phyloP scores from a whole-genome alignment of 345 rosid species.

The Pistacia integerrima region DNA sequence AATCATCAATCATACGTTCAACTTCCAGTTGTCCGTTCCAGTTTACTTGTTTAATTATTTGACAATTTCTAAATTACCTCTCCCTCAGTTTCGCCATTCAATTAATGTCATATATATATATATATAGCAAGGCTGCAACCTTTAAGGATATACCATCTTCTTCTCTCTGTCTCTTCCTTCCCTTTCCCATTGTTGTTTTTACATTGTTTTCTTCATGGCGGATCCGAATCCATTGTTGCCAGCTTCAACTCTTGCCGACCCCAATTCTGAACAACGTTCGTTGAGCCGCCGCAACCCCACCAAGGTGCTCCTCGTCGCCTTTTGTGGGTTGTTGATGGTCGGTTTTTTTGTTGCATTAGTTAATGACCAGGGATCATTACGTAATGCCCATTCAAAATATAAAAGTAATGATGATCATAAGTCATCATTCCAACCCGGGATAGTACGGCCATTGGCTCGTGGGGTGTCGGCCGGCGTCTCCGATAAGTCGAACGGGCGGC shows the following conservation, averaged over 20 bases:
- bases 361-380: slow-evolving; percentile 1
- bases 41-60: neutral
- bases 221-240: slow-evolving; percentile 24
- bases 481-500: slow-evolving; percentile 50
- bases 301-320: slow-evolving; percentile 22
- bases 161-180: neutral
- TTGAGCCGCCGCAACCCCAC: slow-evolving; percentile 24
- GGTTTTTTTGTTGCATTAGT: slow-evolving; percentile 35
- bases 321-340: slow-evolving; percentile 39
- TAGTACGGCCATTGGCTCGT: slow-evolving; percentile 31
- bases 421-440: neutral
- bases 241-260: slow-evolving; percentile 13
- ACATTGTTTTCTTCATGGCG: slow-evolving; percentile 20
- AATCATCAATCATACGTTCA: neutral
- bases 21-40: slow-evolving; percentile 8
- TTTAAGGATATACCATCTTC: neutral
- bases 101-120: neutral
- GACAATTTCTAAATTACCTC: neutral
- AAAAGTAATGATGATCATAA: neutral
- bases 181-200: neutral
- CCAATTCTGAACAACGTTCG: slow-evolving; percentile 9
- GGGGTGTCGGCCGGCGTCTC: slow-evolving; percentile 71
- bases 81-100: neutral
- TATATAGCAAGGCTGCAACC: neutral
- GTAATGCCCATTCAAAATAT: neutral